Evolutionary conservation across 352 stramenopile genomes (phyloP).

Genomic region (Pythium insidiosum): DNA sequence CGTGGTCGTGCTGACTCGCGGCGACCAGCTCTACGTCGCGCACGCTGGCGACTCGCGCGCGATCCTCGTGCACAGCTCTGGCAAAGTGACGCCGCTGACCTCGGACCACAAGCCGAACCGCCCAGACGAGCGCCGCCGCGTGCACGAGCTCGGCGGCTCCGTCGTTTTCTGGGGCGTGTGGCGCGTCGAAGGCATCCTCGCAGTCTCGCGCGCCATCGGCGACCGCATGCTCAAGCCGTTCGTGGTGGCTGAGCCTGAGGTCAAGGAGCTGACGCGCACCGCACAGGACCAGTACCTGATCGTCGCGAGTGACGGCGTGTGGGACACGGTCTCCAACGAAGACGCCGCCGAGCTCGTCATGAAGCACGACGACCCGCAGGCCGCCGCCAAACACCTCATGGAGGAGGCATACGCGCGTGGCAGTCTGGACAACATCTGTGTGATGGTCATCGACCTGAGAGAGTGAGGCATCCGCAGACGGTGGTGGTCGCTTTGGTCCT

Average conservation of each 20-base stretch:
- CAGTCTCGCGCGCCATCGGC: slow-evolving; percentile 89
- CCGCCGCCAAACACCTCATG: slow-evolving; percentile 72
- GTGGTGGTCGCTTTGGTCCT: too few species aligned
- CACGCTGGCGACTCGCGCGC: slow-evolving; percentile 88
- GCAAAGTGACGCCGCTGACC: slow-evolving; percentile 72
- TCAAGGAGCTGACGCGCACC: slow-evolving; percentile 54
- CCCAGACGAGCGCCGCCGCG: slow-evolving; percentile 83
- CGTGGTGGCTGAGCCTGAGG: slow-evolving; percentile 87
- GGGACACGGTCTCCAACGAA: slow-evolving; percentile 88
- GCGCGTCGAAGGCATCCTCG: slow-evolving; percentile 91
- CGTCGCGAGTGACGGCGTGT: slow-evolving; percentile 88
- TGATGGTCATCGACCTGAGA: slow-evolving; percentile 87
- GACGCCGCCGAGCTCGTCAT: slow-evolving; percentile 71
- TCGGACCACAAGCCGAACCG: slow-evolving; percentile 90
- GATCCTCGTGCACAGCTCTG: slow-evolving; percentile 76
- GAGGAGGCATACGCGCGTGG: slow-evolving; percentile 78
- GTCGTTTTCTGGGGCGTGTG: slow-evolving; percentile 90
- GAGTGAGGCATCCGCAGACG: slow-evolving; percentile 40
- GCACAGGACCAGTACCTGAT: slow-evolving; percentile 79
- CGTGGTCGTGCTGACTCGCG: slow-evolving; percentile 72
- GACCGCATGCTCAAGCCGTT: slow-evolving; percentile 90
- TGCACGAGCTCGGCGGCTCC: slow-evolving; percentile 82
- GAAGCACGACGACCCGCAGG: slow-evolving; percentile 59
- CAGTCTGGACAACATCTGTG: slow-evolving; percentile 89
- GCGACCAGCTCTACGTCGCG: slow-evolving; percentile 78